These are phyloP conservation scores for Penicillium taxi DNA, from an alignment of 495 filamentous ascomycete species.

Conservation along the genomic window DNA sequence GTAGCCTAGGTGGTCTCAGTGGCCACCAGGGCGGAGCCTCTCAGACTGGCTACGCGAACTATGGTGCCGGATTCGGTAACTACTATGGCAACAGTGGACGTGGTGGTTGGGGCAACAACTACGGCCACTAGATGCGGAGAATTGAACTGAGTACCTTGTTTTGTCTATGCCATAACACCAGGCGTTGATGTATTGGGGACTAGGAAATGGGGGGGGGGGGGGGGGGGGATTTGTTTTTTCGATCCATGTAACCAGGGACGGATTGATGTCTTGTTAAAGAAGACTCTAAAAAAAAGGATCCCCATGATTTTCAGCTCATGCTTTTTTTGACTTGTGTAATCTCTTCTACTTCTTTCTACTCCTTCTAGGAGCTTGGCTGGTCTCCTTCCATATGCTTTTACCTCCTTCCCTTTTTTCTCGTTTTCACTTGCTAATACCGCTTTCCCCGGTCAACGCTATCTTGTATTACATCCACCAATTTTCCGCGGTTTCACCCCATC, in stretches of 20 bases:
- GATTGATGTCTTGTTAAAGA: conserved; percentile 12
- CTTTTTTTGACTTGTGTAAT: conserved; percentile 38
- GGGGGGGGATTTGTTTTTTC: conserved; percentile 19
- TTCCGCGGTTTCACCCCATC: conserved; percentile 19
- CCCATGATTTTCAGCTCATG: conserved; percentile 22
- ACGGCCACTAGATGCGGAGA: conserved; percentile 34
- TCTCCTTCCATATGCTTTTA: conserved; percentile 16
- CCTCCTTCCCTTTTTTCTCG: conserved; percentile 9
- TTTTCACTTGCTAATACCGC: conserved; percentile 21
- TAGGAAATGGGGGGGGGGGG: conserved; percentile 20
- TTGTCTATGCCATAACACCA: conserved; percentile 20
- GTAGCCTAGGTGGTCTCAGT: conserved; percentile 60
- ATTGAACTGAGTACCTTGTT: conserved; percentile 5
- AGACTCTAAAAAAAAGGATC: conserved; percentile 15
- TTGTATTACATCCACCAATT: conserved; percentile 35
- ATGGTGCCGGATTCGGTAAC: conserved; percentile 48
- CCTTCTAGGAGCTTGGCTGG: conserved; percentile 40
- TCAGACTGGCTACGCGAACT: conserved; percentile 49
- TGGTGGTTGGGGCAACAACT: conserved; percentile 65
- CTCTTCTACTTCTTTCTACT: too few species aligned
- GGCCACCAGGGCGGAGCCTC: conserved; percentile 50
- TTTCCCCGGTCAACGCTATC: conserved; percentile 19
- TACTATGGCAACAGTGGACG: conserved; percentile 49
- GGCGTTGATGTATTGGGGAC: conserved; percentile 34
- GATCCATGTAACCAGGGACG: conserved; percentile 8